These are phyloP conservation scores for Pseudogymnoascus sp. DNA, from an alignment of 2,329 filamentous ascomycete genomes.

Conservation along the genomic window DNA sequence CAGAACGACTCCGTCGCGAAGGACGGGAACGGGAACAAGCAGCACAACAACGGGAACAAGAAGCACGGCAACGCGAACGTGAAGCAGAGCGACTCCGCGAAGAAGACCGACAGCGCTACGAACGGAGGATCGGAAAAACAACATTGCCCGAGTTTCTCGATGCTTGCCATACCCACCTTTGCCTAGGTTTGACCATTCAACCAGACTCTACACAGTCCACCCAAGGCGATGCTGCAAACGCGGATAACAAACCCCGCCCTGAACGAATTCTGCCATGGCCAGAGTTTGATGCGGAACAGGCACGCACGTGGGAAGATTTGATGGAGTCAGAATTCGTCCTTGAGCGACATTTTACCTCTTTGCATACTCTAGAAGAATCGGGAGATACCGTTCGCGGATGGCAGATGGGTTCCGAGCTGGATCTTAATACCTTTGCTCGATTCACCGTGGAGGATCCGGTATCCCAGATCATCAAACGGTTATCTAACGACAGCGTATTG, in stretches of 20 bases:
- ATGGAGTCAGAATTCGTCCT: slow-evolving; percentile 1
- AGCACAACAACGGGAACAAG: not conserved
- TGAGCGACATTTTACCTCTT: not conserved
- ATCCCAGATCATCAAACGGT: not conserved
- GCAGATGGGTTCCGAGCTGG: not conserved
- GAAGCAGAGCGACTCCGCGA: not conserved
- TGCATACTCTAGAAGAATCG: not conserved
- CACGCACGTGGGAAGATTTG: not conserved
- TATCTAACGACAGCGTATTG: not conserved
- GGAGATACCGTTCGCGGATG: not conserved
- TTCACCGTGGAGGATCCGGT: not conserved
- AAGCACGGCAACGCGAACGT: not conserved
- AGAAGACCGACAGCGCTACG: not conserved
- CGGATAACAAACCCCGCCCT: not conserved
- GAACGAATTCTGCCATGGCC: not conserved
- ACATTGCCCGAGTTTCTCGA: not conserved
- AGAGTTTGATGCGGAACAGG: not conserved
- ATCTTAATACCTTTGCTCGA: not conserved
- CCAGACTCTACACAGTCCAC: not conserved
- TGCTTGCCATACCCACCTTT: slow-evolving; percentile 7
- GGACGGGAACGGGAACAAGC: no score
- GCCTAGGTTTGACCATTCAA: not conserved
- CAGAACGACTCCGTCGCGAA: no score
- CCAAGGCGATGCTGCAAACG: not conserved
- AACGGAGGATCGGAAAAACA: not conserved